Conservation (phyloP, 441 rosid species). For the Jatropha multifida region DNA sequence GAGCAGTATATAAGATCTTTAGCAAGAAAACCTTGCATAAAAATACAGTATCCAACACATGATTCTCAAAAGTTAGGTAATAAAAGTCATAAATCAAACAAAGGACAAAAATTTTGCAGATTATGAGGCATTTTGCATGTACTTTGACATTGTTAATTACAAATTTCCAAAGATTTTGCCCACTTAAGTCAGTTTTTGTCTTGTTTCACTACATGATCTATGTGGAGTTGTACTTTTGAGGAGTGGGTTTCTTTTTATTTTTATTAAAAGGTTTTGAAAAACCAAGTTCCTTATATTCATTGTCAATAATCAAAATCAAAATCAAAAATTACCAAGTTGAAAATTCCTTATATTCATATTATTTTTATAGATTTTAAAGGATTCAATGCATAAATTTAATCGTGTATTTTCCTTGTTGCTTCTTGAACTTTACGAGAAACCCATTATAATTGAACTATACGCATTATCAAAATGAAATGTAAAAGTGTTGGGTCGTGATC, state of each 20-base stretch:
- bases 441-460: no score
- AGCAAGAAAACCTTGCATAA: background rate
- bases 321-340: no score
- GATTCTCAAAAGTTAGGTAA: background rate
- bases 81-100: background rate
- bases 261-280: conserved; percentile 9
- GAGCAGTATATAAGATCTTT: background rate
- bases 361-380: no score
- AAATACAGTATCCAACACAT: conserved; percentile 8
- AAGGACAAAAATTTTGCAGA: conserved; percentile 32
- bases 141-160: conserved; percentile 3
- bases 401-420: no score
- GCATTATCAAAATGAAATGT: no score
- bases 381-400: no score
- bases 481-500: no score
- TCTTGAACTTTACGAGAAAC: no score
- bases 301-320: no score
- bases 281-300: background rate
- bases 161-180: background rate
- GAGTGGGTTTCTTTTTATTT: background rate
- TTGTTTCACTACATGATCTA: conserved; percentile 9
- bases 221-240: conserved; percentile 26
- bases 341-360: no score
- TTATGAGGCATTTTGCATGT: conserved; percentile 19
- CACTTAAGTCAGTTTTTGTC: conserved; percentile 3